Evolutionary conservation across 306 rosid species (phyloP).

Genomic region (Pyrus pyrifolia): DNA sequence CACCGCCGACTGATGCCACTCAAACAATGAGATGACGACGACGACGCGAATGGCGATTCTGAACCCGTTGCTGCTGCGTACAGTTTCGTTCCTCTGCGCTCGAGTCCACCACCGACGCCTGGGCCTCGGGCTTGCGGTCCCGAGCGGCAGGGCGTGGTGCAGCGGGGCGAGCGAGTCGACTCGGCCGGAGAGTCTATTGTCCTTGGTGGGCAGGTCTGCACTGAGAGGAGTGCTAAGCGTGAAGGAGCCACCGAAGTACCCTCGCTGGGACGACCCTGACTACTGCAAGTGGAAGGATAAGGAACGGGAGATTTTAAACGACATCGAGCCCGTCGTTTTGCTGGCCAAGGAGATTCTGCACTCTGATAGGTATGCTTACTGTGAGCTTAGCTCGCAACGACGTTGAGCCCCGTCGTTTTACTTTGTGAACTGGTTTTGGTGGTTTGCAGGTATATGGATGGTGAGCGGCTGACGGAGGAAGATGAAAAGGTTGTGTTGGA

Average conservation of each 20-base stretch:
- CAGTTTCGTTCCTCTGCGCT: conserved; percentile 35
- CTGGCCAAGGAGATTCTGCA: conserved; percentile 72
- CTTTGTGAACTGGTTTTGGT: not conserved
- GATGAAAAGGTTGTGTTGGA: conserved; percentile 62
- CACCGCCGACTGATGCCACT: not conserved
- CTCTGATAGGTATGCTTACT: conserved; percentile 28
- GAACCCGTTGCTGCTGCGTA: conserved; percentile 30
- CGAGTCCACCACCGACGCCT: conserved; percentile 32
- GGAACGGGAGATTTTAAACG: conserved; percentile 54
- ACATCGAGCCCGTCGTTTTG: conserved; percentile 52
- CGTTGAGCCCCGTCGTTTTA: no score
- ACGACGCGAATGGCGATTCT: conserved; percentile 40
- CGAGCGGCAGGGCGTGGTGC: conserved; percentile 31
- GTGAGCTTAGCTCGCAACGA: not conserved
- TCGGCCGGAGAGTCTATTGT: conserved; percentile 16
- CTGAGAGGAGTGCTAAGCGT: conserved; percentile 12
- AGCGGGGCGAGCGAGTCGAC: conserved; percentile 31
- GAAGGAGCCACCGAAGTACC: conserved; percentile 22
- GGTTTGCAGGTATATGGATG: conserved; percentile 55
- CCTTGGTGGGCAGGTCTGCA: conserved; percentile 15
- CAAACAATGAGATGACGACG: not conserved
- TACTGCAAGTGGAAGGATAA: conserved; percentile 60
- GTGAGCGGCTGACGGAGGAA: conserved; percentile 42
- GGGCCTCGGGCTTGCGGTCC: conserved; percentile 12
- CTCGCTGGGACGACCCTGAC: conserved; percentile 43